Evolutionary conservation across 192 early-diverging fungal species (phyloP).

Genomic region (Glomus cerebriforme): DNA sequence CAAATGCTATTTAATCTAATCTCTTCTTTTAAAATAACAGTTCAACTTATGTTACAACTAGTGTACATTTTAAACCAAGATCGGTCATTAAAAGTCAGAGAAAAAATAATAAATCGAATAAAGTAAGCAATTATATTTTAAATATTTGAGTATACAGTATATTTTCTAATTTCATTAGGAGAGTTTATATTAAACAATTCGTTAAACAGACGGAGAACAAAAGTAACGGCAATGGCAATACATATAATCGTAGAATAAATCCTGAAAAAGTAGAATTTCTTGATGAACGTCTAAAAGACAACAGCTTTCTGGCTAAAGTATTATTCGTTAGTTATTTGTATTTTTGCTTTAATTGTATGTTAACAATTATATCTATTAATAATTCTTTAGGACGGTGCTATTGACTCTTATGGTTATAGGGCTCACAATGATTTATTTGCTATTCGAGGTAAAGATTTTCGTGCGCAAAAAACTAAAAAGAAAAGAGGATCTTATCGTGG

Average conservation of each 20-base stretch:
- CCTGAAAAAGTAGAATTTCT: slow-evolving; percentile 14
- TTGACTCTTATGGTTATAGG: slow-evolving; percentile 85
- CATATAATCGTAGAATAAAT: slow-evolving; percentile 14
- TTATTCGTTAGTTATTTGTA: not conserved
- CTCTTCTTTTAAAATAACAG: not conserved
- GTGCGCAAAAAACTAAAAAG: slow-evolving; percentile 97
- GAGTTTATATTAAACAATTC: not conserved
- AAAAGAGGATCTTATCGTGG: slow-evolving; percentile 94
- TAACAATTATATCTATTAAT: not conserved
- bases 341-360: not conserved
- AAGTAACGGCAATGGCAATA: not conserved
- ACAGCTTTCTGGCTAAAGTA: slow-evolving; percentile 31
- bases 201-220: not conserved
- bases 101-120: not conserved
- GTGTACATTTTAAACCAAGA: not conserved
- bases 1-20: not conserved
- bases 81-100: not conserved
- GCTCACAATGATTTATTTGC: slow-evolving; percentile 91
- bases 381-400: slow-evolving; percentile 54
- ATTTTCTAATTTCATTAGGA: not conserved
- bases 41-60: not conserved
- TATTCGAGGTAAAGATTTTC: slow-evolving; percentile 89
- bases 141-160: no score
- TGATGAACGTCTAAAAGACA: slow-evolving; percentile 25
- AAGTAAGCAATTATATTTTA: not conserved